Conservation (phyloP, 2,329 filamentous ascomycete genomes). For the Pestalotiopsis sp. region DNA sequence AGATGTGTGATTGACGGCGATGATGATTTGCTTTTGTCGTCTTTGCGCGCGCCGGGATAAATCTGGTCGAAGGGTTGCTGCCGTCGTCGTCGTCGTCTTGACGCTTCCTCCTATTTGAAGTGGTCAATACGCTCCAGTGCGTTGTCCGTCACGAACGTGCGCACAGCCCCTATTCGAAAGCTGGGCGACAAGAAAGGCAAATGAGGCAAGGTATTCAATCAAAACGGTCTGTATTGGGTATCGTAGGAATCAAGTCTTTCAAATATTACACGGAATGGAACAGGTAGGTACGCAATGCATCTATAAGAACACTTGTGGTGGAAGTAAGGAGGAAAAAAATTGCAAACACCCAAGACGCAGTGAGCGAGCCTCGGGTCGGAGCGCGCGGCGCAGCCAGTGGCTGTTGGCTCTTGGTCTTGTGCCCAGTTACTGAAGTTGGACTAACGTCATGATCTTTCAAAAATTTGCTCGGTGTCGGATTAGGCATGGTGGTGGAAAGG, state of each 20-base stretch:
- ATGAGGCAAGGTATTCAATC: neutral
- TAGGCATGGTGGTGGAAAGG: neutral
- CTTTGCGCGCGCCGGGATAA: neutral
- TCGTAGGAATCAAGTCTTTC: neutral
- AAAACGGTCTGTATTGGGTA: constrained; percentile 1
- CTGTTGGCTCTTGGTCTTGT: constrained; percentile 16
- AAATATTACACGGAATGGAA: neutral
- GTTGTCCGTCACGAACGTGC: neutral
- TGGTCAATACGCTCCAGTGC: neutral
- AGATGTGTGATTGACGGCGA: neutral
- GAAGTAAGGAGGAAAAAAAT: neutral
- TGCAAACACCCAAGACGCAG: neutral
- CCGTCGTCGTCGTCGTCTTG: neutral
- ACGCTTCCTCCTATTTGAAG: neutral
- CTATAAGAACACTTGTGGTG: neutral
- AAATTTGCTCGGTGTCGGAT: constrained; percentile 10
- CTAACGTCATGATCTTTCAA: constrained; percentile 14
- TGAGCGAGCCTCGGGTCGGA: neutral
- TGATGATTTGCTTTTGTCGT: neutral
- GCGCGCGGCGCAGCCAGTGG: neutral
- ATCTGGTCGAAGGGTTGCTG: neutral
- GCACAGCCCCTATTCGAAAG: neutral
- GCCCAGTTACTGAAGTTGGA: constrained; percentile 16
- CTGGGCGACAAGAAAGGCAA: neutral
- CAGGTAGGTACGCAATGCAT: neutral